Base-by-base conservation (phyloP, 441 rosid species). In the Capsella rubella region DNA sequence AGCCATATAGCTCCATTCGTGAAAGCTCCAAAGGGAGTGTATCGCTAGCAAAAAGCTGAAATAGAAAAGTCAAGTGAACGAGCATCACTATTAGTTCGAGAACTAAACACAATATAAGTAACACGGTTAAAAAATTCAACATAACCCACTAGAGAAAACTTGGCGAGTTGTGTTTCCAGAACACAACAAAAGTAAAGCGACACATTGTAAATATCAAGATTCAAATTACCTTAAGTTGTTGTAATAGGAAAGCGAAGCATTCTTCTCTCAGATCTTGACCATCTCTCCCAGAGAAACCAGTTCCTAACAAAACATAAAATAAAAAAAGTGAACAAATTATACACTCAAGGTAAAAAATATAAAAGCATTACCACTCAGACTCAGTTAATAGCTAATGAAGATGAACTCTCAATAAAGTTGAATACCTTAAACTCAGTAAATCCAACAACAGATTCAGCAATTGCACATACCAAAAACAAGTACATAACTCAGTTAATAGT, bases 1-100 rank as follows among this genome's bases (percentile, higher is more conserved):
- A 95, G 64, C 97, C 94, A 83, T 89, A 95, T 65, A 79, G 87
- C 80, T 85, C 92, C 81, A 95, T 79, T 40, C 54, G 79, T 58
- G 90, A 85, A 80, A 90, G 75, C 28, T 82, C 74, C 8, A 62
- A 67, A 64, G 63, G 75, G 64, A 64, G 79, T 8, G 69, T 58
- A 52, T 52, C 52, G n/a, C 59, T 62, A 65, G 49, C 61, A 43
- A 76, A 84, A 67, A 82, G 84, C 98, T 91, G 82, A 69, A 76
- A 64, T 69, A 83, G 62, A 42, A 78, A 66, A 57, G 14, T 31
- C 46, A 32, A 6, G 8, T 32, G 35, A 40, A 68, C 54, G 18
- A 45, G 64, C 15, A 54, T 46, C 73, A 45, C 56, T 40, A 54
- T 11, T 29, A 43, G 28, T 29, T 47, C 3, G 18, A 11, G n/a